Percentiles rank a stretch among this genome's conserved stretches.
Conservation (phyloP, 208 protist species). For the Leishmania major region DNA sequence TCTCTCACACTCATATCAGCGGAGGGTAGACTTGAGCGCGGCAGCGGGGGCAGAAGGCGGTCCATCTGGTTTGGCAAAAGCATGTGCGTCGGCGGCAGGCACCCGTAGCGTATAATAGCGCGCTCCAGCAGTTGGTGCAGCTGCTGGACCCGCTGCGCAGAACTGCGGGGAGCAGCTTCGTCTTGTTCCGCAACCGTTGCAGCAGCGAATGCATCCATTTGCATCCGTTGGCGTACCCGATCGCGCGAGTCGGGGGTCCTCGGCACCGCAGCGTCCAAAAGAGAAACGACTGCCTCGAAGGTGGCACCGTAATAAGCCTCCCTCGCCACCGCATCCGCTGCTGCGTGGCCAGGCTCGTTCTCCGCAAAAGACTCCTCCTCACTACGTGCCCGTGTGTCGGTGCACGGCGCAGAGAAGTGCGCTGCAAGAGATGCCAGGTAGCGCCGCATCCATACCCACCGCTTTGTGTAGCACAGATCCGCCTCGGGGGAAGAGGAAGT, state of each 20-base stretch:
- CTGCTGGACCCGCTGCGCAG: conserved; percentile 1
- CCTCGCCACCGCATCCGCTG: neutral
- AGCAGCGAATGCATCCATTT: neutral
- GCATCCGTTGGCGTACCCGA: neutral
- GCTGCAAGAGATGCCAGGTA: conserved; percentile 27
- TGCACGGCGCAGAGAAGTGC: conserved; percentile 6
- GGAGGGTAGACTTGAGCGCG: neutral
- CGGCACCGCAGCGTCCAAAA: conserved; percentile 3
- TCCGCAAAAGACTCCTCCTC: neutral
- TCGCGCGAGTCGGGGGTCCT: neutral
- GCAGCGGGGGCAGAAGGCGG: conserved; percentile 42
- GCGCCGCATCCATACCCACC: conserved; percentile 33
- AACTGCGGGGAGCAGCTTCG: neutral
- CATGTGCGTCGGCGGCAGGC: conserved; percentile 51
- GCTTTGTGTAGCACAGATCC: conserved; percentile 9
- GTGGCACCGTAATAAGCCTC: conserved; percentile 27
- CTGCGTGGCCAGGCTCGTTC: neutral
- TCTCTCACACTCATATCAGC: neutral
- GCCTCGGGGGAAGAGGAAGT: neutral
- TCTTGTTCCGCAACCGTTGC: neutral
- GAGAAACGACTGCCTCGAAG: conserved; percentile 29
- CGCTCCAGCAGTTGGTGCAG: conserved; percentile 14
- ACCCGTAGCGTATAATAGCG: conserved; percentile 24
- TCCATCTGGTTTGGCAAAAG: conserved; percentile 58
- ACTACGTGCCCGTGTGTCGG: neutral